Base-by-base conservation (phyloP, 1,139 yeast species). In the Saccharomycopsis phalli region DNA sequence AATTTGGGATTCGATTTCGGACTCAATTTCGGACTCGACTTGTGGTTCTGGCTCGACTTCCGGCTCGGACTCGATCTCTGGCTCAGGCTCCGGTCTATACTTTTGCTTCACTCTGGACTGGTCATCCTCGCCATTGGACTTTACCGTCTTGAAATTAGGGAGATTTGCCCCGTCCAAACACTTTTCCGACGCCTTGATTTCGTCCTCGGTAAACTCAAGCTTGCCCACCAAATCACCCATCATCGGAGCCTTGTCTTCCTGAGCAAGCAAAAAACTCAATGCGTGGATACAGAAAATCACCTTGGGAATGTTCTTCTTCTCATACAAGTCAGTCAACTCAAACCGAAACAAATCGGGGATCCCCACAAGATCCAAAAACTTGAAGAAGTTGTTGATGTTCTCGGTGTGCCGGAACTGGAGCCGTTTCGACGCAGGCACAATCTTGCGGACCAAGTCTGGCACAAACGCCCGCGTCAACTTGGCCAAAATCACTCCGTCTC, bases 271-370 rank as follows among this genome's bases (percentile, higher is more conserved):
- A 59, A 72, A 83, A 36, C 91, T 80, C 52, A 91, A 65, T 1
- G 96, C 95, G 61, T 91, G 96, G 32, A 91, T 65, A 52, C 97
- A 87, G 57, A 87, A 88, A 60, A 93, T 82, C 18, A 93, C 97
- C 55, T 86, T 88, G 16, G 98, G 97, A 18, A 88, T 74, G 53
- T 91, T 84, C 53, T 87, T 88, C 54, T 84, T 83, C 56, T 91
- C 97, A 59, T 87, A 93, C 34, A 91, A 66, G 60, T 91, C 99
- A 2, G 95, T 87, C 44, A 88, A 69, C 57, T 88, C 97, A 56
- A 91, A 91, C 36, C 86, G 69, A 56, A 88, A 91, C 41, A 87
- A 66, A 50, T 78, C 93, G 0, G 98, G 98, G 50, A 91, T 77
- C 28, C 76, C 76, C 49, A 86, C 69, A 47, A 67, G 73, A 43